Base-by-base conservation (phyloP, 306 rosid species). In the Cotoneaster glaucophyllus region DNA sequence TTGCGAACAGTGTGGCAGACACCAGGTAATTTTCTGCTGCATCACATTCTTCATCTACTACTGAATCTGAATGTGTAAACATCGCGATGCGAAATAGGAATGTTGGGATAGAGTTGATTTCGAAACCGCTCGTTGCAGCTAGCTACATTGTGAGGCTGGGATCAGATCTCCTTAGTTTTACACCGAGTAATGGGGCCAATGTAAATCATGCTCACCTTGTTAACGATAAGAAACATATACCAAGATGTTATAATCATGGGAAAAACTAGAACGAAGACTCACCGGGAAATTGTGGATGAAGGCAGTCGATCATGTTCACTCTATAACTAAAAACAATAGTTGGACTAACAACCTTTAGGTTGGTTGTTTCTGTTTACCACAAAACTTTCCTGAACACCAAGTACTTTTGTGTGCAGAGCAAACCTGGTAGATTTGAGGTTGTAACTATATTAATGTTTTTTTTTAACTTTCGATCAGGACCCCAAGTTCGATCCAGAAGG, bases 1-100 rank as follows among this genome's bases (percentile, higher is more conserved):
- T 65, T 95, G 99, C 73, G 85, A 88, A 78, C 90, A 84, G 19
- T 95, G 97, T 80, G 99, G 99, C 22, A 85, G 66, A 56, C 99
- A 84, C 61, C 85, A 87, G 90, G 90, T 87, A 17, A 34, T 37
- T 37, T 37, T 37, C 10, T 7, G 2, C 41, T 37, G 9, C 41
- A 37, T 37, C 9, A 37, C 41, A 8, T 64, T 64, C 24, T 31
- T 37, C 43, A 31, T 64, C 66, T 8, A 64, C 22, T 11, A 18
- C n/a, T 31, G 21, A 37, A 29, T 64, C 4, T 19, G 2, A 34
- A 5, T 57, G 63, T n/a, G 25, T 22, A 57, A 8, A 28, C 34
- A 17, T 62, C 6, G 28, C 11, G 18, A 14, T 62, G 37, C 21
- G 66, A 31, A 12, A 63, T 25, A 25, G 65, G 65, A 25, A 25